Evolutionary conservation across 2,329 filamentous ascomycete genomes (phyloP).

Genomic region (Paecilomyces fulvus): DNA sequence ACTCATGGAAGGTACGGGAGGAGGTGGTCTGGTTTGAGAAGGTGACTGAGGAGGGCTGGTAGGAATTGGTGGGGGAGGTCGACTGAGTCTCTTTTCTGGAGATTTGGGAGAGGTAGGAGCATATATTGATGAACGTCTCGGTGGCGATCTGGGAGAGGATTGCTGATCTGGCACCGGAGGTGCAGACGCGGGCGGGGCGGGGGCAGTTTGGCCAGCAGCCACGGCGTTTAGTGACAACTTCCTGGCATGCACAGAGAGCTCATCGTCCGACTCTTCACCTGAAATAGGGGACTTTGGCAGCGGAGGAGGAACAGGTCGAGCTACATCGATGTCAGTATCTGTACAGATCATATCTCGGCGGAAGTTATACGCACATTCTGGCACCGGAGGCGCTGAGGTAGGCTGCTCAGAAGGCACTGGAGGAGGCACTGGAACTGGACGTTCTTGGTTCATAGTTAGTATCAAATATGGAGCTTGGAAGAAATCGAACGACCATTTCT

Average conservation of each 20-base stretch:
- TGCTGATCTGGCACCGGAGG: slow-evolving; percentile 33
- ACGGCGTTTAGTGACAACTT: slow-evolving; percentile 37
- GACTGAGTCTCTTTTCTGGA: slow-evolving; percentile 35
- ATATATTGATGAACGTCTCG: slow-evolving; percentile 29
- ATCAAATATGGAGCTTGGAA: not conserved
- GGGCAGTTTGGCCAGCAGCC: slow-evolving; percentile 30
- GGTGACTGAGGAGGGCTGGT: slow-evolving; percentile 27
- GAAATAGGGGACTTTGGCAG: slow-evolving; percentile 50
- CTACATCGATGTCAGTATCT: slow-evolving; percentile 37
- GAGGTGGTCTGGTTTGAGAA: slow-evolving; percentile 53
- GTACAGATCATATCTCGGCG: not conserved
- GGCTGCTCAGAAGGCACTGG: slow-evolving; percentile 27
- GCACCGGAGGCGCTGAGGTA: slow-evolving; percentile 25
- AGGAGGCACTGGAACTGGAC: slow-evolving; percentile 37
- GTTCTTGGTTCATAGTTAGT: slow-evolving; percentile 26
- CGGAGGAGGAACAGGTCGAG: slow-evolving; percentile 52
- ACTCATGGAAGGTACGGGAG: slow-evolving; percentile 51
- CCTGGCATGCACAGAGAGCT: slow-evolving; percentile 53
- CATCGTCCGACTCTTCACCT: slow-evolving; percentile 84
- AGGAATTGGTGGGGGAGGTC: slow-evolving; percentile 34
- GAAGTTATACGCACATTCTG: slow-evolving; percentile 49
- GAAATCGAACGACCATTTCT: slow-evolving; percentile 13
- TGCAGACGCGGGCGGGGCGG: slow-evolving; percentile 41
- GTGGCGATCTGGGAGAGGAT: slow-evolving; percentile 17
- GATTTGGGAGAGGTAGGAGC: slow-evolving; percentile 36